Evolutionary conservation across 176 grass and related monocot species (phyloP), one percentile per base, ranked within the genome.

Genomic region (Alopecurus myosuroides): DNA sequence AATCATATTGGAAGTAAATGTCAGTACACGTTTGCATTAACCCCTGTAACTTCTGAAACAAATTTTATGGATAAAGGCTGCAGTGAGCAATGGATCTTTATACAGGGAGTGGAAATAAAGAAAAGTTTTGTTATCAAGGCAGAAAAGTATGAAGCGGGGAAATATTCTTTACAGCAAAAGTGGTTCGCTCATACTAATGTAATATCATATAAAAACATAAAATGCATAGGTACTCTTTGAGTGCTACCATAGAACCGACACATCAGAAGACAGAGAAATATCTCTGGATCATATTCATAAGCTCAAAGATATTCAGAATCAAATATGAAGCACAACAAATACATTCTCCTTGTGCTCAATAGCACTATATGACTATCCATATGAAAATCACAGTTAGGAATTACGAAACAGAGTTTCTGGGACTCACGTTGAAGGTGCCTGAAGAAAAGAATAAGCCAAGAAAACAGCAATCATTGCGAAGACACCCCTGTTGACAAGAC

Each of bases 341-440:
- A 17, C 18, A 57, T 4, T 52, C 1, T 11, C 70, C 36, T 66
- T 64, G 22, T 83, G 14, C 36, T 70, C 40, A 44, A 88, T 1
- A 76, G n/a, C 44, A 77, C 30, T 49, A 39, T 25, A 77, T 66
- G 12, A 0, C 18, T 25, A 83, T 19, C 30, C 37, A 37, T 58
- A 73, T 1, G 13, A 60, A 58, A 83, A 66, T 61, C 2, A 86
- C 17, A 64, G 20, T 86, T 56, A 5, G 4, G 48, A 46, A 37
- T 74, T 48, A 7, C 0, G 66, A 11, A 53, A 48, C 41, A 74
- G 42, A 63, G 49, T 64, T 46, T 28, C 12, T 75, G 35, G 45
- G 86, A 87, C 89, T 96, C 80, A 99, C 97, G 97, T 99, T 56
- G 93, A 99, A 94, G 97, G 93, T 65, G 97, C 97, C 86, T 99